Conservation (phyloP, 2,329 filamentous ascomycete genomes). For the Xylaria sp. region DNA sequence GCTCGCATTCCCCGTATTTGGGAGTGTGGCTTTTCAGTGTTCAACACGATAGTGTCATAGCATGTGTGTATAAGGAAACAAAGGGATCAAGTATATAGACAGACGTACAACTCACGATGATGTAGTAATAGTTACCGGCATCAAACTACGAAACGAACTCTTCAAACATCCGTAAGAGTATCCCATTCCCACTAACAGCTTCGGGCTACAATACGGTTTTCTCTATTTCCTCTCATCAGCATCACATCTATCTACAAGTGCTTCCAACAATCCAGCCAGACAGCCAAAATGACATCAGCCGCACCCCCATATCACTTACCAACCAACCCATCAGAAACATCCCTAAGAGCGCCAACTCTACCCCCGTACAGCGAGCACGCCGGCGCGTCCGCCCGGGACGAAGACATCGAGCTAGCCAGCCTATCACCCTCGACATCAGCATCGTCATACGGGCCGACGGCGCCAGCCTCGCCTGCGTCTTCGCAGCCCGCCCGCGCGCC, state of each 20-base stretch:
- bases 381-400: background rate
- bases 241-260: background rate
- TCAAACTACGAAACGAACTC: background rate
- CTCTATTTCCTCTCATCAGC: background rate
- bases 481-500: background rate
- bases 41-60: background rate
- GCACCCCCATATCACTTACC: conserved; percentile 5
- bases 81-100: conserved; percentile 8
- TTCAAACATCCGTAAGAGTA: background rate
- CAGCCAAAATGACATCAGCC: conserved; percentile 12
- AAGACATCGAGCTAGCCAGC: conserved; percentile 19
- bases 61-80: background rate
- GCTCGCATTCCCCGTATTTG: conserved; percentile 25
- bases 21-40: background rate
- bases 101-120: background rate
- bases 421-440: conserved; percentile 14
- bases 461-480: background rate
- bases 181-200: background rate
- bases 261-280: background rate
- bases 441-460: background rate
- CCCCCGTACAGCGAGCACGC: conserved; percentile 23
- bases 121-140: background rate
- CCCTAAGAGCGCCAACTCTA: conserved; percentile 7
- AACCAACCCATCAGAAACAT: conserved; percentile 3
- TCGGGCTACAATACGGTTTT: background rate